Evolutionary conservation across 1,139 yeast genomes (phyloP).

Genomic region (Blastobotrys persicus): DNA sequence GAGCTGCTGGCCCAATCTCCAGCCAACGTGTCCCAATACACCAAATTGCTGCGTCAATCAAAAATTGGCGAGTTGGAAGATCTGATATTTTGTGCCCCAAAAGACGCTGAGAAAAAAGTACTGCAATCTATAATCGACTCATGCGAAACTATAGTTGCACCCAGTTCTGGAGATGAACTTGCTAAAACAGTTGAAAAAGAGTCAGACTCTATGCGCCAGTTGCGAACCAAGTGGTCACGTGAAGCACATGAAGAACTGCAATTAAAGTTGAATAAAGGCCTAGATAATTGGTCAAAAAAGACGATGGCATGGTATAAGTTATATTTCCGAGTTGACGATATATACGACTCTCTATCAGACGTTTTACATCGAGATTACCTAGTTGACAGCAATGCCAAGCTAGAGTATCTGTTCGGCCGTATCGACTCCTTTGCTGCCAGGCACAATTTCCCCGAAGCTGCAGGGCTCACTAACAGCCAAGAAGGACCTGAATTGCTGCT

Average conservation of each 20-base stretch:
- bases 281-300: slow-evolving; percentile 25
- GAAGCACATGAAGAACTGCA: slow-evolving; percentile 42
- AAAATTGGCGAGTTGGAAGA: slow-evolving; percentile 27
- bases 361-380: slow-evolving; percentile 26
- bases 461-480: neutral
- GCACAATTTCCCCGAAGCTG: slow-evolving; percentile 20
- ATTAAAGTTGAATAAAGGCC: slow-evolving; percentile 29
- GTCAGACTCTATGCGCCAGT: slow-evolving; percentile 21
- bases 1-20: slow-evolving; percentile 33
- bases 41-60: slow-evolving; percentile 28
- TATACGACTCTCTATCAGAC: slow-evolving; percentile 29
- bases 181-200: slow-evolving; percentile 20
- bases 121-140: slow-evolving; percentile 29
- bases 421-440: slow-evolving; percentile 34
- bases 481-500: neutral
- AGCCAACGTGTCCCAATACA: slow-evolving; percentile 29
- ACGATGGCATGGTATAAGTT: slow-evolving; percentile 41
- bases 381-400: slow-evolving; percentile 32
- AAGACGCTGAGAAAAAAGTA: slow-evolving; percentile 22
- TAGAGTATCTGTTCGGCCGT: slow-evolving; percentile 37
- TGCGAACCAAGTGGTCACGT: slow-evolving; percentile 37
- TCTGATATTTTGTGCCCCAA: slow-evolving; percentile 23
- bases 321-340: slow-evolving; percentile 39
- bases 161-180: slow-evolving; percentile 19
- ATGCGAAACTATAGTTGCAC: slow-evolving; percentile 30